Evolutionary conservation across 2,329 filamentous ascomycete genomes (phyloP), one percentile per base, ranked within the genome.

Genomic region (Botrytis sinoallii): DNA sequence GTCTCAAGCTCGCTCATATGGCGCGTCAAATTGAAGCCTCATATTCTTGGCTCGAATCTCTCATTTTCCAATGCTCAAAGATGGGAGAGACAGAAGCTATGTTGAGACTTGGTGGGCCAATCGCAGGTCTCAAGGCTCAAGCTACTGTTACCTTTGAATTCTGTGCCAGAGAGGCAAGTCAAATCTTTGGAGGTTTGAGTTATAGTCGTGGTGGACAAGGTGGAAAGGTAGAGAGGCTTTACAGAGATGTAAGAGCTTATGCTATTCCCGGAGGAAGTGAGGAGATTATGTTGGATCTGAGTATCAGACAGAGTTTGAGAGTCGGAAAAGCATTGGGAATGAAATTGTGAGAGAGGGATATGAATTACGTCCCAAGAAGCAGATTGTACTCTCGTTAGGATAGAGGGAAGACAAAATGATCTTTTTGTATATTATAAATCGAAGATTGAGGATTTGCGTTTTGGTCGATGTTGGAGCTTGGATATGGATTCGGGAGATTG

Each of bases 221-320:
- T 75, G 95, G 90, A 74, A 98, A 98, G 89, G 90, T 98, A 70
- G 96, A 99, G 89, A 86, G 96, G 75, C 85, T 99, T 79, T 98
- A 98, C 84, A 89, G 96, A 76, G 96, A 99, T 83, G 96, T 98
- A 25, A 89, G 96, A 79, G 96, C 96, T 0, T 98, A 99, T 83
- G 95, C 96, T 76, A 95, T 99, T 78, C 96, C 96, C 4, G 96
- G 96, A 80, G 96, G 96, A 38, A 94, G 91, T 77, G 95, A 99
- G 85, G 96, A 99, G 88, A 99, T 99, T 77, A 99, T 99, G 96
- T 86, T 98, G 77, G 96, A 99, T 83, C 84, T 99, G 81, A 97
- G 93, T 84, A 97, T 99, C 83, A 88, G 95, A 79, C 95, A 98
- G 87, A 92, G 91, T 76, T 83, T 97, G 86, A 91, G 90, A 82